phyloP scores from a whole-genome alignment of 2,329 filamentous ascomycete species.

The Penicillium oxalicum region DNA sequence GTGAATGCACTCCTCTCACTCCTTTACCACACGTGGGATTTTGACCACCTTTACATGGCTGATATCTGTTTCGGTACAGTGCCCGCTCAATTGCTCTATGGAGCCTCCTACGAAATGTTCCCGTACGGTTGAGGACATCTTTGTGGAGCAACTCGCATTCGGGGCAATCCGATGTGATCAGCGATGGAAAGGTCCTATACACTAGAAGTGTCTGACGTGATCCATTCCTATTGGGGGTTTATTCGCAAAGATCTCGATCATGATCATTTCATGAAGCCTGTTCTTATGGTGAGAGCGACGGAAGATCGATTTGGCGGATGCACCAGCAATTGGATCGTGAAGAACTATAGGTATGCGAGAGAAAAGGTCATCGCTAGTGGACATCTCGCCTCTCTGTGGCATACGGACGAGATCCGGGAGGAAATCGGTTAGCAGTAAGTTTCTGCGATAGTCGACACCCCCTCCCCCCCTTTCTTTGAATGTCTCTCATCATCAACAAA shows the following conservation, averaged over 20 bases:
- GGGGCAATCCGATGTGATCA: background rate
- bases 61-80: constrained; percentile 5
- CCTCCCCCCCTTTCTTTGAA: no score
- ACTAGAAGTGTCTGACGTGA: constrained; percentile 4
- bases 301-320: background rate
- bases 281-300: background rate
- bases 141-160: constrained; percentile 1
- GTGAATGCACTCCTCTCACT: background rate
- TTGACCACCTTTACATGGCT: constrained; percentile 2
- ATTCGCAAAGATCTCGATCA: background rate
- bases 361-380: background rate
- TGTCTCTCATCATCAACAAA: no score
- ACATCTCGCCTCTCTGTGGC: background rate
- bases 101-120: constrained; percentile 4
- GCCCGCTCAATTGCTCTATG: constrained; percentile 6
- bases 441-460: no score
- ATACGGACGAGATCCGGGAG: background rate
- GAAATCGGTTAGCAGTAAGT: no score
- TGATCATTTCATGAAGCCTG: background rate
- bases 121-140: constrained; percentile 1
- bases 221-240: constrained; percentile 4
- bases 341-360: background rate
- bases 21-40: constrained; percentile 4
- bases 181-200: constrained; percentile 4
- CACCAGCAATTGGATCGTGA: background rate